Base-by-base conservation (phyloP, 495 filamentous ascomycete species). In the Aspergillus egyptiacus region DNA sequence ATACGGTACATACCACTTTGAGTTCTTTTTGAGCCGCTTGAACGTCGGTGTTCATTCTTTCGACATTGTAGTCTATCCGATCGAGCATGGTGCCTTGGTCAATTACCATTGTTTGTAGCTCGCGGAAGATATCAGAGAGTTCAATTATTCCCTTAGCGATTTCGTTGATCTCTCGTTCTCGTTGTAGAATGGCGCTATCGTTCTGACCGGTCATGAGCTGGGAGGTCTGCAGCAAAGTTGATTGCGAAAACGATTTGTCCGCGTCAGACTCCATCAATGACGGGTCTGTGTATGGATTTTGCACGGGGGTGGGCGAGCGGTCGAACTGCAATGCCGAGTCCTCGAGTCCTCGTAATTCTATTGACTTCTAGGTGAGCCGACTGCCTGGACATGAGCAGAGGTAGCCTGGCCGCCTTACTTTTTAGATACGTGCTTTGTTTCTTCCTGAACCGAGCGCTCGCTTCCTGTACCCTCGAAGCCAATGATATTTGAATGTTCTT, bases 61-160 rank as follows among this genome's bases (percentile, higher is more conserved):
- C 93, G 28, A 98, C 86, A 63, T 98, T 98, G 70, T 96, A 98
- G 62, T 98, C 93, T 59, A 98, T 96, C 28, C 93, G 79, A 68
- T 98, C 93, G 18, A 98, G 79, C 85, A 98, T 89, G 22, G 89
- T 96, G 10, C 93, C 93, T 68, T 98, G 93, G 65, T 98, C 93
- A 50, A 98, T 98, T 47, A 98, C 84, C 90, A 98, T 96, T 17
- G 75, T 81, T 61, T 98, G 94, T 15, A 98, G 69, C 53, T 97
- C 94, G 36, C 91, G 88, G 74, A 98, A 98, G 32, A 98, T 89
- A 61, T 95, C 90, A 1, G 90, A 84, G 2, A 98, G 75, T 55
- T 97, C 94, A 58, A 98, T 96, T 64, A 98, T 96, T 33, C 93
- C 93, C 59, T 95, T 89, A 0, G 93, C 93, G 51, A 98, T 97